Evolutionary conservation across 176 grass and related monocot species (phyloP).

Genomic region (Metroxylon sagu): DNA sequence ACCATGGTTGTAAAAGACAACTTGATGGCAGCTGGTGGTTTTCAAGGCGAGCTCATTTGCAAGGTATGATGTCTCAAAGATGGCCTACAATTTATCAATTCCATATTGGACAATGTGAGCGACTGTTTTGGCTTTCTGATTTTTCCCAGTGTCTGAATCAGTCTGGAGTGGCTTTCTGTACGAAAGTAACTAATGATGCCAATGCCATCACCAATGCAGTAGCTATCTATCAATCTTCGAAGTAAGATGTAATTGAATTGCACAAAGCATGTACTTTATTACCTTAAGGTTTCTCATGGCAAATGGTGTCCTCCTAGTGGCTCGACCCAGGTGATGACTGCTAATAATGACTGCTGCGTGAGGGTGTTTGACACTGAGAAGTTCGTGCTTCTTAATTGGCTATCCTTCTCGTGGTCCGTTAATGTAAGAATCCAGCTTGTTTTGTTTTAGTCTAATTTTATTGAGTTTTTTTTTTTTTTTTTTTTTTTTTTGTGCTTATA

Average conservation of each 20-base stretch:
- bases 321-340: slow-evolving; percentile 31
- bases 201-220: slow-evolving; percentile 76
- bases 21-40: slow-evolving; percentile 79
- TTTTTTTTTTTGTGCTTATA: neutral
- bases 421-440: slow-evolving; percentile 35
- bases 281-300: too few species aligned
- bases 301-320: slow-evolving; percentile 26
- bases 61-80: slow-evolving; percentile 35
- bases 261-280: too few species aligned
- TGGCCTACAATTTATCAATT: too few species aligned
- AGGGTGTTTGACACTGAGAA: slow-evolving; percentile 38
- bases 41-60: slow-evolving; percentile 92
- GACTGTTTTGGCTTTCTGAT: neutral
- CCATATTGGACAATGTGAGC: too few species aligned
- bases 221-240: slow-evolving; percentile 42
- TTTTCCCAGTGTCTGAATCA: slow-evolving; percentile 48
- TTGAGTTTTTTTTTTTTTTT: neutral
- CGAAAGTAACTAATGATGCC: slow-evolving; percentile 40
- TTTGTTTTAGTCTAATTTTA: neutral
- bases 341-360: slow-evolving; percentile 49
- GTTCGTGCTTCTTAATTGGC: slow-evolving; percentile 24
- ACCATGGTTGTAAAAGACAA: slow-evolving; percentile 66
- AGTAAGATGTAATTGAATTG: slow-evolving; percentile 24
- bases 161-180: slow-evolving; percentile 65
- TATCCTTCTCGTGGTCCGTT: slow-evolving; percentile 50